Percentiles rank a stretch among this genome's conserved stretches.
phyloP scores from a whole-genome alignment of 202 grass and related monocot genomes.

The Musa balbisiana region DNA sequence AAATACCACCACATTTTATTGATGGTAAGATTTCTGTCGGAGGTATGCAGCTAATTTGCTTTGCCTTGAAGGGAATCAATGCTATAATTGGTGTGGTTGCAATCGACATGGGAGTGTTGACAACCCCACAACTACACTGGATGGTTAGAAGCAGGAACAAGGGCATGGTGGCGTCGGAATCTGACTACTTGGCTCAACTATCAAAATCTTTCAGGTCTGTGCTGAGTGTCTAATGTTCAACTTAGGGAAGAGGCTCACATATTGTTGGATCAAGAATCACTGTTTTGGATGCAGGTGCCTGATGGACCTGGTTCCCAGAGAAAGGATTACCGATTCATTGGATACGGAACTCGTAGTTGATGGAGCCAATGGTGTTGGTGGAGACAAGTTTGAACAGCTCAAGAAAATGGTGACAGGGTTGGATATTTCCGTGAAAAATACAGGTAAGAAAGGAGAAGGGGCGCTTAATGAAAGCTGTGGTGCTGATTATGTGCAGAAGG shows the following conservation, averaged over 20 bases:
- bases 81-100: conserved; percentile 48
- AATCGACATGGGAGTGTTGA: conserved; percentile 74
- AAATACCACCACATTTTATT: neutral
- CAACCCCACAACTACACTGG: conserved; percentile 91
- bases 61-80: conserved; percentile 54
- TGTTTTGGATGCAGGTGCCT: conserved; percentile 26
- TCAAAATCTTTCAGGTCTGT: conserved; percentile 62
- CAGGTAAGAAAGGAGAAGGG: conserved; percentile 65
- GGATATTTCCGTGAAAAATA: conserved; percentile 59
- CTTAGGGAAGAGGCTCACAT: neutral
- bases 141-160: conserved; percentile 73
- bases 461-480: conserved; percentile 78
- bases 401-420: conserved; percentile 40
- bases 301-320: conserved; percentile 49
- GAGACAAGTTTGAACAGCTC: conserved; percentile 58
- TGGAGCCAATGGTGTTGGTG: conserved; percentile 87
- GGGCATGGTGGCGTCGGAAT: conserved; percentile 45
- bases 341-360: conserved; percentile 64
- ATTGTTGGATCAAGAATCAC: neutral
- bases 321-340: conserved; percentile 24
- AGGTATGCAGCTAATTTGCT: conserved; percentile 16
- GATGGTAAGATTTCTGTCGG: neutral
- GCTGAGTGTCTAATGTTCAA: neutral
- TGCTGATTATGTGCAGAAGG: conserved; percentile 94
- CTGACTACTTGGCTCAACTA: conserved; percentile 70